Percentiles rank a stretch among this genome's conserved stretches.
Evolutionary conservation across 352 stramenopile genomes (phyloP).

Genomic region (Globisporangium iwayamae): DNA sequence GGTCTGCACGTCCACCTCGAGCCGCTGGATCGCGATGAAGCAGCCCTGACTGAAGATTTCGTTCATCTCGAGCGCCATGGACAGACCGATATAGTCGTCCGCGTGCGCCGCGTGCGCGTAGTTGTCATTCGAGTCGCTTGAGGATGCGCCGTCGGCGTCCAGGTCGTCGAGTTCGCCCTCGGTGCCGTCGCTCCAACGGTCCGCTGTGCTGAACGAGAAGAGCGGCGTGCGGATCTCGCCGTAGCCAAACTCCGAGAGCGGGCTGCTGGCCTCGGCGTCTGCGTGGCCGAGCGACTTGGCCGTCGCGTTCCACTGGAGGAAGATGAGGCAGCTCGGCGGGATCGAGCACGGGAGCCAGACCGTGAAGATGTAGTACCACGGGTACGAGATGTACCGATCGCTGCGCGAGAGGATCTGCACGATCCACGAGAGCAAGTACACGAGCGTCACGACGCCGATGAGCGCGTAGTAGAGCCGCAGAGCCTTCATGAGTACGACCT

Average conservation of each 20-base stretch:
- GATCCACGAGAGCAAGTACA: constrained; percentile 83
- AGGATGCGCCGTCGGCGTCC: constrained; percentile 26
- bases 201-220: constrained; percentile 66
- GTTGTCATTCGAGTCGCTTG: constrained; percentile 11
- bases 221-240: constrained; percentile 76
- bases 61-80: constrained; percentile 81
- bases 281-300: constrained; percentile 77
- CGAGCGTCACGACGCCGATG: constrained; percentile 79
- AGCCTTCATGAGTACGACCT: constrained; percentile 81
- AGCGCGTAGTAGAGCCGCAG: constrained; percentile 83
- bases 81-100: constrained; percentile 75
- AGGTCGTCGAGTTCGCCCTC: constrained; percentile 43
- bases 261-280: constrained; percentile 33
- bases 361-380: constrained; percentile 89
- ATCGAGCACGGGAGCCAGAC: constrained; percentile 86
- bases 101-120: neutral
- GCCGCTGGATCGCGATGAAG: constrained; percentile 78
- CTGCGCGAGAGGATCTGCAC: constrained; percentile 74
- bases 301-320: constrained; percentile 86
- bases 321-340: constrained; percentile 82
- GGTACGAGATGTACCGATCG: constrained; percentile 63
- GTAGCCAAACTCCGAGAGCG: constrained; percentile 58
- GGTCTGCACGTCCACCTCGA: constrained; percentile 37
- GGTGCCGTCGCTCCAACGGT: constrained; percentile 51
- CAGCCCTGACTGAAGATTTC: constrained; percentile 69